phyloP scores from a whole-genome alignment of 345 rosid species.

The Chamaenerion angustifolium region DNA sequence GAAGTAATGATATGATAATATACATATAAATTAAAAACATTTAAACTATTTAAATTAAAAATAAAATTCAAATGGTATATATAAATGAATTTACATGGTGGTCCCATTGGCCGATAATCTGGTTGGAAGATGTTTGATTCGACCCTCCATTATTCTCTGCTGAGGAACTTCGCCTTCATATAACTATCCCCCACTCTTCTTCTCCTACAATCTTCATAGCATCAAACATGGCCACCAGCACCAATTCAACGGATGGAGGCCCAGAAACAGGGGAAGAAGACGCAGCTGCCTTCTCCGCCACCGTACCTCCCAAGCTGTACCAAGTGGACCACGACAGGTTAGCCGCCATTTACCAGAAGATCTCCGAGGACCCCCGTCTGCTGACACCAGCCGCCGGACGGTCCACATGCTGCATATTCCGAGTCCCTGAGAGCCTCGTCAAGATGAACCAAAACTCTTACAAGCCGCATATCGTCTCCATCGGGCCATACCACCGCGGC shows the following conservation, averaged over 20 bases:
- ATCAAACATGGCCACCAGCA: not conserved
- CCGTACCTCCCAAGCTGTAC: slow-evolving; percentile 7
- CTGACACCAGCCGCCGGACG: slow-evolving; percentile 25
- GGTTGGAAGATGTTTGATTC: no score
- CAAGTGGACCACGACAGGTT: slow-evolving; percentile 22
- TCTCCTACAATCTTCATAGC: no score
- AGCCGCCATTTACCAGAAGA: slow-evolving; percentile 23
- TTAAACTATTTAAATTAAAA: no score
- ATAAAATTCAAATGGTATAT: no score
- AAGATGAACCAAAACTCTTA: slow-evolving; percentile 46
- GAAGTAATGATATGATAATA: no score
- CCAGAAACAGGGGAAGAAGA: slow-evolving; percentile 4
- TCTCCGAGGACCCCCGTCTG: slow-evolving; percentile 28
- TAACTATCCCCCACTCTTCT: no score
- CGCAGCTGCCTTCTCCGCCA: slow-evolving; percentile 3
- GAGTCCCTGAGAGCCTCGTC: slow-evolving; percentile 27
- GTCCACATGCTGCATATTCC: slow-evolving; percentile 34
- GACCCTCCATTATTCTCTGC: no score
- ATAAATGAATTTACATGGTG: no score
- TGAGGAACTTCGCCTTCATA: no score
- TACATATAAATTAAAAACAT: no score
- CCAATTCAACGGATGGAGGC: slow-evolving; percentile 3
- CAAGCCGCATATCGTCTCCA: slow-evolving; percentile 53
- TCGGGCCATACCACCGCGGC: no score
- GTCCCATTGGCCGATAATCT: no score